Base-by-base conservation (phyloP, 352 stramenopile species). In the Globisporangium abappressorium region DNA sequence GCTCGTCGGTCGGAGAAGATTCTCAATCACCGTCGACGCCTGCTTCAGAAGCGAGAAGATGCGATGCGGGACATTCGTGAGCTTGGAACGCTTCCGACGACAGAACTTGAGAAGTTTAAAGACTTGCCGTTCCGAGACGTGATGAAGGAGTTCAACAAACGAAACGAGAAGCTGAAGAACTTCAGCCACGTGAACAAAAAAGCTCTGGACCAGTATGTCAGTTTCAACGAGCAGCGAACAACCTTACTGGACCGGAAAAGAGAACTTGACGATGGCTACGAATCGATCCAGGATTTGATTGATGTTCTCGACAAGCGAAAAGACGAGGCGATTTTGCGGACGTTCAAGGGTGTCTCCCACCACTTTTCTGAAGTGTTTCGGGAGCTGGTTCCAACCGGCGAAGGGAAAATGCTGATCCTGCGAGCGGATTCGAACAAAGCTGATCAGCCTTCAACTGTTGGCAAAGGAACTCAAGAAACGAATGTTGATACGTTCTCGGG, bases 121-220 rank as follows among this genome's bases (percentile, higher is more conserved):
- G 76, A 75, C 20, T 74, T 98, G 46, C 78, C 87, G 7, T 96
- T 97, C 58, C 79, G 87, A 26, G 89, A 97, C 2, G 87, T 99
- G 38, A 98, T 99, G 73, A 96, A 95, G 62, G 80, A 93, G 59
- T 92, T 99, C 70, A 97, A 98, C 54, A 85, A 88, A 26, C 91
- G 93, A 70, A 99, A 97, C 65, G 97, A 98, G 43, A 93, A 98
- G 62, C 78, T 99, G 53, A 98, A 99, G 73, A 97, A 98, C 65
- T 99, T 98, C 73, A 96, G 82, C 64, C 97, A 99, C 72, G 98
- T 99, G 36, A 99, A 99, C 88, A 99, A 99, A 73, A 99, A 99
- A 81, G 98, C 98, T 0, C 91, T 99, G 56, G 97, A 99, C 75
- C 98, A 99, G 77, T 99, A 98, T 73, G 89, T 99, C 43, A 99